These are phyloP conservation scores for Metschnikowia dekortorum DNA, from an alignment of 805 yeast species.

Conservation along the genomic window DNA sequence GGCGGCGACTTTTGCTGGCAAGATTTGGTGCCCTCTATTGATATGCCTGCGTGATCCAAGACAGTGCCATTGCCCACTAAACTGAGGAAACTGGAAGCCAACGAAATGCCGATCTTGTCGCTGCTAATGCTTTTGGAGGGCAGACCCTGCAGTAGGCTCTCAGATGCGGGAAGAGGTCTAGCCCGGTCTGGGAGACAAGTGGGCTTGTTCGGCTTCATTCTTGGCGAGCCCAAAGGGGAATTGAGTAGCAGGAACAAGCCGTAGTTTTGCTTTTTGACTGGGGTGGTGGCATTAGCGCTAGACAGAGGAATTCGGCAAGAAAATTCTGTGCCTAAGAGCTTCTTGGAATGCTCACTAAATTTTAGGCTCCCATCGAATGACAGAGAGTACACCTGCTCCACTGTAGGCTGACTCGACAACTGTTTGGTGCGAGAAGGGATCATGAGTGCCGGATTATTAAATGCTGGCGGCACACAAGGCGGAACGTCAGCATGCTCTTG, in stretches of 20 bases:
- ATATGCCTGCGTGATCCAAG: not conserved
- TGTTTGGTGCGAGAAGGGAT: slow-evolving; percentile 13
- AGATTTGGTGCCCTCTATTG: not conserved
- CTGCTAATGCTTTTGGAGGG: slow-evolving; percentile 16
- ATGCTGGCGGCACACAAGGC: slow-evolving; percentile 15
- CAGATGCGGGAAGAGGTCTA: not conserved
- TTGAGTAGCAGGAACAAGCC: slow-evolving; percentile 19
- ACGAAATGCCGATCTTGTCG: slow-evolving; percentile 23
- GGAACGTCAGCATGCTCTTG: not conserved
- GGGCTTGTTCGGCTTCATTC: slow-evolving; percentile 5
- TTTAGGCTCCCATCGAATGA: slow-evolving; percentile 10
- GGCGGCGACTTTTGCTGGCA: slow-evolving; percentile 12
- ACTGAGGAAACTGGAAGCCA: slow-evolving; percentile 27
- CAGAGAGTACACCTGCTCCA: slow-evolving; percentile 27
- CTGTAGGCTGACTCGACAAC: slow-evolving; percentile 22
- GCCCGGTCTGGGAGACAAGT: not conserved
- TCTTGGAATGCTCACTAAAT: slow-evolving; percentile 15
- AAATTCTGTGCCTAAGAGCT: slow-evolving; percentile 7
- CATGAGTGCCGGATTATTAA: slow-evolving; percentile 36
- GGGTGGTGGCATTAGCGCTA: slow-evolving; percentile 8
- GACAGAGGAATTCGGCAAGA: not conserved
- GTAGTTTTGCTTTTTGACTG: slow-evolving; percentile 13
- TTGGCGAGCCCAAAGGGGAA: slow-evolving; percentile 18
- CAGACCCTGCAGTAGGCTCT: not conserved
- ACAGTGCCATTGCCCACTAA: slow-evolving; percentile 17